These are phyloP conservation scores for Cladosporium halotolerans DNA, from an alignment of 2,329 filamentous ascomycete species.

Conservation along the genomic window DNA sequence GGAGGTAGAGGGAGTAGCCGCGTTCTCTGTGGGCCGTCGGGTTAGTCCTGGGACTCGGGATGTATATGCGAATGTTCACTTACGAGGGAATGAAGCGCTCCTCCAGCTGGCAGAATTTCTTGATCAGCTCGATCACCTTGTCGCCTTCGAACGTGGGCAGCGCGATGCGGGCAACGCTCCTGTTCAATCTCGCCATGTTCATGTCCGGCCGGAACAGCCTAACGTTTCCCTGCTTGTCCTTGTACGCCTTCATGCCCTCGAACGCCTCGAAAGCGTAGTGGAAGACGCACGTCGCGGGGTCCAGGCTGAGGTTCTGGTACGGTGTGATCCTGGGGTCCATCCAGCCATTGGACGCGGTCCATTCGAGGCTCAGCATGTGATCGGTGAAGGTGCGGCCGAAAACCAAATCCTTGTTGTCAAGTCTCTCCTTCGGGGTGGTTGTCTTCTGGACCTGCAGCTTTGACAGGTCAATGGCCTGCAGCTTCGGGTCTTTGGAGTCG, in stretches of 20 bases:
- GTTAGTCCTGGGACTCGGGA: neutral
- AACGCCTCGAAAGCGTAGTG: conserved; percentile 98
- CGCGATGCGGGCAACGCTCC: conserved; percentile 83
- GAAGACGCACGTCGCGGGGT: conserved; percentile 93
- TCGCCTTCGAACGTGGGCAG: conserved; percentile 76
- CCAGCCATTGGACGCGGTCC: conserved; percentile 83
- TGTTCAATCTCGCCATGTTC: conserved; percentile 95
- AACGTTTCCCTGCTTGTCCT: conserved; percentile 69
- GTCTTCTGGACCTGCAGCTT: conserved; percentile 72
- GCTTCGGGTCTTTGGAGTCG: conserved; percentile 45
- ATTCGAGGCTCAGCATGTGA: conserved; percentile 95
- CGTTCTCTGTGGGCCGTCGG: conserved; percentile 38
- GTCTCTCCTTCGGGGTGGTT: conserved; percentile 64
- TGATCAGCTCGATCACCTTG: conserved; percentile 73
- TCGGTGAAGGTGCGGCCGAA: conserved; percentile 93
- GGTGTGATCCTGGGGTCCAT: conserved; percentile 74
- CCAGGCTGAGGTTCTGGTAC: conserved; percentile 94
- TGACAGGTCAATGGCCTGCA: conserved; percentile 67
- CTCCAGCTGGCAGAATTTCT: conserved; percentile 72
- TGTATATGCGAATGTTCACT: conserved; percentile 23
- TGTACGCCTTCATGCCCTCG: conserved; percentile 99
- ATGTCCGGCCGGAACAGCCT: conserved; percentile 89
- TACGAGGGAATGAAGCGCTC: conserved; percentile 81
- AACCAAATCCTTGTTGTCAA: conserved; percentile 72
- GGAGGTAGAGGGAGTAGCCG: conserved; percentile 92